Base-by-base conservation (phyloP, 176 grass and related monocot species). In the Canna indica region DNA sequence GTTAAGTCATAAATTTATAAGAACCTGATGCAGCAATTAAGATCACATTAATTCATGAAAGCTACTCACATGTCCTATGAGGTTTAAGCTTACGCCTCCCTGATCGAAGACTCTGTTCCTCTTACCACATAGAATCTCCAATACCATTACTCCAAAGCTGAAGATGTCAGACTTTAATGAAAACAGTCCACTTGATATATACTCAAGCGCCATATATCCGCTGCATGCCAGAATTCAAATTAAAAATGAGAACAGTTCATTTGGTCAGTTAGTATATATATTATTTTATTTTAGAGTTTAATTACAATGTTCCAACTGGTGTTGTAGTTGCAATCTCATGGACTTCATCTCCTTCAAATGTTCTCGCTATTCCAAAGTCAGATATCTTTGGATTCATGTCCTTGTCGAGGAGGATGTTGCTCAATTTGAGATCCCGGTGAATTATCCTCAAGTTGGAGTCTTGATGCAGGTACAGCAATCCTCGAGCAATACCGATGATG, bases 371-470 rank as follows among this genome's bases (percentile, higher is more conserved):
- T 26, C 85, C 90, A 0, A 93, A 93, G 32, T 93, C 86, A 0
- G 90, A 93, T 44, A 93, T 86, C 75, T 93, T 93, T 31, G 90
- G 85, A 36, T 83, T 81, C 90, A 88, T 93, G 1, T 88, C 57
- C 29, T 2, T 18, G 48, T 88, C 81, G 26, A 93, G 86, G 39
- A 93, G 90, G 22, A 88, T 82, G 33, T 93, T 93, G 3, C 85
- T 85, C 0, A 85, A 82, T 72, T 91, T 91, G 3, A 91, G 60
- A 59, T 91, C 89, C 3, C 86, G 54, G 47, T 87, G 86, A 70
- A 83, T 87, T 14, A 90, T 79, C 12, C 79, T 84, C 16, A 86
- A 57, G 59, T 77, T 82, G 2, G 90, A 88, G 76, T 93, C 90
- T 31, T 71, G 82, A 57, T 93, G 86, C 16, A 93, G 78, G 68